Base-by-base conservation (phyloP, 2,329 filamentous ascomycete genomes). In the Nakataea oryzae region DNA sequence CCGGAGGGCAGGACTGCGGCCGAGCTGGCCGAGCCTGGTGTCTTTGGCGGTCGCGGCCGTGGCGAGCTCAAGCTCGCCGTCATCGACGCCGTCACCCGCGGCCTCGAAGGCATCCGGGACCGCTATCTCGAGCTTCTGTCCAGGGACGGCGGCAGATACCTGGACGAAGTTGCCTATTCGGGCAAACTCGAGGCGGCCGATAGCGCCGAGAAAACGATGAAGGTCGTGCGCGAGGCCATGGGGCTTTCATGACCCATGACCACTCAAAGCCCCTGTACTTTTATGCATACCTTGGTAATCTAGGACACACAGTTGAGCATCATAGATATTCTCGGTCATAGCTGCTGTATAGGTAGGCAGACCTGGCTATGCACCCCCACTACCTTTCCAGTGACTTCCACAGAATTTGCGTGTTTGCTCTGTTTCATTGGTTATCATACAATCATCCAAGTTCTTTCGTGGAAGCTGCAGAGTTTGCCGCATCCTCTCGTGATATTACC, bases 11-110 rank as follows among this genome's bases (percentile, higher is more conserved):
- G 77, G 59, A 76, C 69, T 14, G 73, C 78, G 1, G 65, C 68
- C 57, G 71, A 79, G 55, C 67, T 84, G 21, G 68, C 69, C 50
- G 69, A 70, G 54, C 70, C 75, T 14, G 70, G 70, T 34, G 69
- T 70, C 34, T 64, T 78, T n/a, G 74, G 13, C 27, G 57, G 61
- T 30, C 21, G 63, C 3, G 69, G 75, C 59, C 66, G 68, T 3
- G 73, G 71, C 17, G 77, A 77, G 0, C 76, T 93, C 62, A 93
- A 93, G 73, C 79, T 81, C 8, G 76, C 78, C 66, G 85, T 91
- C 6, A 81, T 84, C 0, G 79, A 84, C 26, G 78, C 79, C 2
- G 74, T 95, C 0, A 76, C 81, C 6, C 66, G 68, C 8, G 80
- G 80, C 1, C 70, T 91, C 21, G 71, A 69, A 17, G 79, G 77